Percentiles rank a stretch among this genome's conserved stretches.
phyloP scores from a whole-genome alignment of 768 basidiomycete genomes.

The Porpolomopsis calyptriformis region DNA sequence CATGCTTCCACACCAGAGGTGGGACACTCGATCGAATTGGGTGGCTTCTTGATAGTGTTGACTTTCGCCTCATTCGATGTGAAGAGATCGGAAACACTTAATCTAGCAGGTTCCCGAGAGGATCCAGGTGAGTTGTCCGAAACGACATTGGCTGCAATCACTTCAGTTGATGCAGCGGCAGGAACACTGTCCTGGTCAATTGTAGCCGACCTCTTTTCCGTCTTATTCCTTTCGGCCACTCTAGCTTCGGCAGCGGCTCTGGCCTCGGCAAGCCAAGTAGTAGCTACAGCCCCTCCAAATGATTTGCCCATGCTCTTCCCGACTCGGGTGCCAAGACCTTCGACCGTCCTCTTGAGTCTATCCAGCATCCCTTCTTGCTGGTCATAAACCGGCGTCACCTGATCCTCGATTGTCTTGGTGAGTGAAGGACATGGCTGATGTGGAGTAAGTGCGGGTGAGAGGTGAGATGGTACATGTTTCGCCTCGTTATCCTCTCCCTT shows the following conservation, averaged over 20 bases:
- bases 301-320: conserved; percentile 56
- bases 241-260: conserved; percentile 57
- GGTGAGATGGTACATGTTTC: not conserved
- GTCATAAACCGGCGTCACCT: conserved; percentile 2
- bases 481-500: not conserved
- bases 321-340: conserved; percentile 48
- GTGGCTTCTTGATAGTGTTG: conserved; percentile 24
- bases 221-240: conserved; percentile 52
- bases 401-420: not conserved
- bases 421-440: not conserved
- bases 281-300: conserved; percentile 44
- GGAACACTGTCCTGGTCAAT: conserved; percentile 4
- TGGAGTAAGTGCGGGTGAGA: not conserved
- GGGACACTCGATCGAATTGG: conserved; percentile 19
- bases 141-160: too few relatives aligned
- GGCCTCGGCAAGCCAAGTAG: conserved; percentile 55
- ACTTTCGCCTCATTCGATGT: not conserved
- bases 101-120: conserved; percentile 5
- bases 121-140: not conserved
- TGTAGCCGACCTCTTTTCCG: conserved; percentile 29
- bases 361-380: conserved; percentile 43
- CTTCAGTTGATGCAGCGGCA: too few relatives aligned
- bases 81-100: conserved; percentile 2
- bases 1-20: conserved; percentile 5
- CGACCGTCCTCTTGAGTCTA: conserved; percentile 60